phyloP scores from a whole-genome alignment of 768 basidiomycete species.

The Mycena belliarum region DNA sequence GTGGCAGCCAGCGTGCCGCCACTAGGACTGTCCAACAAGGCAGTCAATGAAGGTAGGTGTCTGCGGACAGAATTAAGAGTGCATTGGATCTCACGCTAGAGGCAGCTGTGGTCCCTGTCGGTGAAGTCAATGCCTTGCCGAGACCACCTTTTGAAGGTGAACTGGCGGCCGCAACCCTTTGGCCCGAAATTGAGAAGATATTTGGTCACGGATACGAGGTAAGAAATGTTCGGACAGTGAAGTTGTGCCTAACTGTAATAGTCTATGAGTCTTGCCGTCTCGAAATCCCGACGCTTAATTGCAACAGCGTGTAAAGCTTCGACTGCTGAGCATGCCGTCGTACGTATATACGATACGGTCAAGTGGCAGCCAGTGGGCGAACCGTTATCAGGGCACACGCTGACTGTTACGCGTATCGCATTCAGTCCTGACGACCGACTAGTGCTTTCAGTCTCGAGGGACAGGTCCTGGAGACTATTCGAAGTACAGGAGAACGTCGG shows the following conservation, averaged over 20 bases:
- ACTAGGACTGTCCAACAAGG: slow-evolving; percentile 92
- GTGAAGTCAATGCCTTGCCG: slow-evolving; percentile 10
- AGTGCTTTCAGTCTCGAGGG: slow-evolving; percentile 85
- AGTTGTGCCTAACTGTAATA: slow-evolving; percentile 29
- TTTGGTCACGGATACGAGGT: slow-evolving; percentile 99
- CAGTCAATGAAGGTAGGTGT: slow-evolving; percentile 63
- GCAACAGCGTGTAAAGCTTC: slow-evolving; percentile 94
- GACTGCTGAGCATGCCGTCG: slow-evolving; percentile 82
- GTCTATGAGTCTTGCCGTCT: slow-evolving; percentile 81
- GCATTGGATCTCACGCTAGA: background rate
- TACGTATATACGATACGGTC: slow-evolving; percentile 76
- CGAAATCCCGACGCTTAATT: slow-evolving; percentile 65
- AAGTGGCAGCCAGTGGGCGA: slow-evolving; percentile 71
- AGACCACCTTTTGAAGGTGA: slow-evolving; percentile 88
- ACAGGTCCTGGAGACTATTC: slow-evolving; percentile 89
- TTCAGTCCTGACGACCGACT: slow-evolving; percentile 86
- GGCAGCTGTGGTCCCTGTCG: slow-evolving; percentile 10
- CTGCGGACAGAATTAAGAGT: background rate
- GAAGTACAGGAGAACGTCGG: slow-evolving; percentile 47
- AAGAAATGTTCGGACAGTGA: slow-evolving; percentile 10
- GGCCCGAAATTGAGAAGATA: slow-evolving; percentile 96
- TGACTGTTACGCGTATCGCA: slow-evolving; percentile 88
- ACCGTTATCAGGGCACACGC: slow-evolving; percentile 77
- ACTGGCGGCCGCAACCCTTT: slow-evolving; percentile 81
- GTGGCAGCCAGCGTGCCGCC: slow-evolving; percentile 89